Percentiles rank a stretch among this genome's conserved stretches.
Evolutionary conservation across 2,329 filamentous ascomycete species (phyloP).

Genomic region (Fusarium penzigii): DNA sequence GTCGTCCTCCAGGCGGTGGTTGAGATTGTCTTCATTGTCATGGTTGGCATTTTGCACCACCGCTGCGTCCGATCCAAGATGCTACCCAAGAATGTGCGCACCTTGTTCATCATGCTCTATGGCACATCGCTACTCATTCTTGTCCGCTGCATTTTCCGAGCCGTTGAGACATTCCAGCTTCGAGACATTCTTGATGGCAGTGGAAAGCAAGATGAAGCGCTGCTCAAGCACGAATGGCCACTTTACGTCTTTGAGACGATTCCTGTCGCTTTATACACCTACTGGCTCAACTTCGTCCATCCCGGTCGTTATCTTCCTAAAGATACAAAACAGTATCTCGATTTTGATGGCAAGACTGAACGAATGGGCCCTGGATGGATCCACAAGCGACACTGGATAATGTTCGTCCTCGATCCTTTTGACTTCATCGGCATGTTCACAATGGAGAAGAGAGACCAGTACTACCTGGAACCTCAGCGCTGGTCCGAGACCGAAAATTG

Average conservation of each 20-base stretch:
- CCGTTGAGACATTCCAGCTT: slow-evolving; percentile 26
- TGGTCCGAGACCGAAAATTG: slow-evolving; percentile 21
- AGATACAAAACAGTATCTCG: slow-evolving; percentile 41
- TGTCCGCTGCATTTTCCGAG: slow-evolving; percentile 26
- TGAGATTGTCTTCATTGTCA: slow-evolving; percentile 23
- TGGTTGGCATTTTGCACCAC: slow-evolving; percentile 21
- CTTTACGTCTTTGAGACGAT: slow-evolving; percentile 48
- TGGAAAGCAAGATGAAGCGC: slow-evolving; percentile 21
- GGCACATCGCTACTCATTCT: slow-evolving; percentile 28
- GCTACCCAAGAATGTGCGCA: slow-evolving; percentile 24
- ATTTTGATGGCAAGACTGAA: slow-evolving; percentile 40
- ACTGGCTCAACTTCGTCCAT: slow-evolving; percentile 44
- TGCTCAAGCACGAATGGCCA: slow-evolving; percentile 46
- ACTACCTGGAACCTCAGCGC: slow-evolving; percentile 20
- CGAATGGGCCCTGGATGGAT: slow-evolving; percentile 29
- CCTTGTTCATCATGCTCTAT: slow-evolving; percentile 28
- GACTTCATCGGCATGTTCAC: slow-evolving; percentile 26
- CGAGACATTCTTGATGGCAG: slow-evolving; percentile 10
- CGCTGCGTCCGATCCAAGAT: slow-evolving; percentile 20
- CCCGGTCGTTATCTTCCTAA: slow-evolving; percentile 44
- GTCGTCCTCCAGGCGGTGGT: slow-evolving; percentile 41
- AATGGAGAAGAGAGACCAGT: slow-evolving; percentile 24
- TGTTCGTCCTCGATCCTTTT: slow-evolving; percentile 22
- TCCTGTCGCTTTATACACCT: slow-evolving; percentile 45
- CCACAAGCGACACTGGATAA: slow-evolving; percentile 21